phyloP scores from a whole-genome alignment of 305 asterid genomes.

The Solanum hybrid region DNA sequence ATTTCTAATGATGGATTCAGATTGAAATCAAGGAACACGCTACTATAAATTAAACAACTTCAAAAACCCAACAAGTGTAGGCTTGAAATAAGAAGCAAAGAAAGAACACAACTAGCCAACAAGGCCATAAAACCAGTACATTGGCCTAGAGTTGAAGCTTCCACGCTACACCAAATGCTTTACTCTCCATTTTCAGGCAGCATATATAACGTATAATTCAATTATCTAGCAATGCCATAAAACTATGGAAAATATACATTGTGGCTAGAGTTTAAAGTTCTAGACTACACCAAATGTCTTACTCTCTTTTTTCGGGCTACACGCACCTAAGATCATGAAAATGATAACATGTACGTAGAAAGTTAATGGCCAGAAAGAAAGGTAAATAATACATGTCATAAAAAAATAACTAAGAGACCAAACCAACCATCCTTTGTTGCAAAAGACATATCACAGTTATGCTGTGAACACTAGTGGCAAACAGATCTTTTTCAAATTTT shows the following conservation, averaged over 20 bases:
- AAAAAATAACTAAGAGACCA: not conserved
- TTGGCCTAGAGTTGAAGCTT: not conserved
- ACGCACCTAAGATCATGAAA: not conserved
- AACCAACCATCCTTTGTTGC: not conserved
- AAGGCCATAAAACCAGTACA: not conserved
- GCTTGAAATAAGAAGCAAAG: not conserved
- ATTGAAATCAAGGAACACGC: not conserved
- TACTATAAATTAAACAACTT: not conserved
- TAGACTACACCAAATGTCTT: not conserved
- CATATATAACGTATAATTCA: not conserved
- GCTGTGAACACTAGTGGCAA: not conserved
- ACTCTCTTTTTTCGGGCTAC: not conserved
- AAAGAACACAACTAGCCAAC: not conserved
- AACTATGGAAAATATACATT: not conserved
- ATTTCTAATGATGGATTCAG: constrained; percentile 2
- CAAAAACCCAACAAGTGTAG: not conserved
- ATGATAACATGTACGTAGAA: not conserved
- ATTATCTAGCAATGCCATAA: not conserved
- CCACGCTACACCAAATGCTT: not conserved
- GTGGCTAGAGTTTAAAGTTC: not conserved
- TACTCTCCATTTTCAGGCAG: not conserved
- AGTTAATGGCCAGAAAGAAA: not conserved
- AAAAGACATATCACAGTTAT: not conserved
- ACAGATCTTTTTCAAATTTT: not conserved
- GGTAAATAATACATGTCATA: not conserved